Evolutionary conservation across 345 rosid species (phyloP).

Genomic region (Citropsis articulata): DNA sequence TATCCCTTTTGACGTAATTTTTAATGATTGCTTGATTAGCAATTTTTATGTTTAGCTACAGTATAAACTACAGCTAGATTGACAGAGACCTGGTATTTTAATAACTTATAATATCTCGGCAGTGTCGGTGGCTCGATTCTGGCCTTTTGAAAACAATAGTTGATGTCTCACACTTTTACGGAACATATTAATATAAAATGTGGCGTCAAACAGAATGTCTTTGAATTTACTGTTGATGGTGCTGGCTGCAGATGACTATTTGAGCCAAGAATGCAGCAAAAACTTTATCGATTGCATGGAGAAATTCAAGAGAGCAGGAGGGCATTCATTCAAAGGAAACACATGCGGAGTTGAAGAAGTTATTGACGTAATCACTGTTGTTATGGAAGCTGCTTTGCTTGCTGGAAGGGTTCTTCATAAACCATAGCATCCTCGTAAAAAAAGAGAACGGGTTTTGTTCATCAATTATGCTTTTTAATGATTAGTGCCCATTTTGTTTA

Average conservation of each 20-base stretch:
- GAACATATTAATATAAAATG: too few species aligned
- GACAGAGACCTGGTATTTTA: neutral
- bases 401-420: slow-evolving; percentile 80
- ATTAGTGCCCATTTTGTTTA: neutral
- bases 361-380: slow-evolving; percentile 53
- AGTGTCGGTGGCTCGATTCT: neutral
- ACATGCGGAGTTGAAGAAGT: slow-evolving; percentile 55
- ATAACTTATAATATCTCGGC: neutral
- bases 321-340: slow-evolving; percentile 64
- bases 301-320: slow-evolving; percentile 43
- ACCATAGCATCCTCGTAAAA: slow-evolving; percentile 32
- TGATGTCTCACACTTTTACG: too few species aligned
- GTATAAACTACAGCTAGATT: neutral
- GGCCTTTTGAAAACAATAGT: too few species aligned
- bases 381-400: slow-evolving; percentile 86
- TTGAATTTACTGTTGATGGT: neutral
- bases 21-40: too few species aligned
- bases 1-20: too few species aligned
- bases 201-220: too few species aligned
- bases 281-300: slow-evolving; percentile 67
- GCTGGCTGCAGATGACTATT: slow-evolving; percentile 61
- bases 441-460: neutral
- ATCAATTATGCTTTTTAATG: too few species aligned
- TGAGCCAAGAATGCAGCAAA: slow-evolving; percentile 88
- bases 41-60: too few species aligned